Evolutionary conservation across 192 early-diverging fungal genomes (phyloP).

Genomic region (Geranomyces variabilis): DNA sequence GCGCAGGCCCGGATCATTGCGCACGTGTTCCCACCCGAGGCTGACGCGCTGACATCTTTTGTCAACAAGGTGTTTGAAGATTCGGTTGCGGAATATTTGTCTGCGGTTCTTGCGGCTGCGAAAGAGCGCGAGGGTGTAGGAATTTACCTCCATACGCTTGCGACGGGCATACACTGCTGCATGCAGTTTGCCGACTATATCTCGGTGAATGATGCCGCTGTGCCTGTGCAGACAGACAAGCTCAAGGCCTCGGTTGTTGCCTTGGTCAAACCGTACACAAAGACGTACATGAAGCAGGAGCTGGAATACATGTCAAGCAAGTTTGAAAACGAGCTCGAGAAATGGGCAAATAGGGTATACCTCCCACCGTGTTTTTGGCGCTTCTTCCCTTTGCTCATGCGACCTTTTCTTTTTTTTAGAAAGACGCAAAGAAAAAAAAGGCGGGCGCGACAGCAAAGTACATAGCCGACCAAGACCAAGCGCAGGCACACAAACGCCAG

Average conservation of each 20-base stretch:
- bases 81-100: slow-evolving; percentile 75
- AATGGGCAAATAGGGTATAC: slow-evolving; percentile 73
- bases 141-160: slow-evolving; percentile 72
- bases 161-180: slow-evolving; percentile 61
- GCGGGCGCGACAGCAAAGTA: slow-evolving; percentile 27
- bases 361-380: too few species aligned
- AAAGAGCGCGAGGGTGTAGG: slow-evolving; percentile 56
- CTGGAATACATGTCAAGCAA: slow-evolving; percentile 58
- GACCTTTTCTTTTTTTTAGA: slow-evolving; percentile 8
- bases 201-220: slow-evolving; percentile 38
- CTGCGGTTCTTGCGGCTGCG: slow-evolving; percentile 64
- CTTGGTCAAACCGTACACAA: slow-evolving; percentile 68
- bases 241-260: slow-evolving; percentile 58
- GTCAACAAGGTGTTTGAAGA: slow-evolving; percentile 82
- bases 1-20: slow-evolving; percentile 66
- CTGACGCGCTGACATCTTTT: slow-evolving; percentile 73
- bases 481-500: slow-evolving; percentile 54
- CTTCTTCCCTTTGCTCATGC: background rate
- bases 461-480: slow-evolving; percentile 51
- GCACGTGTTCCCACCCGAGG: slow-evolving; percentile 70
- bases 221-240: slow-evolving; percentile 53
- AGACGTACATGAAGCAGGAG: slow-evolving; percentile 71
- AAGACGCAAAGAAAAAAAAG: slow-evolving; percentile 34
- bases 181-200: slow-evolving; percentile 62
- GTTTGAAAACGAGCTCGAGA: slow-evolving; percentile 64